Base-by-base conservation (phyloP, 2,329 filamentous ascomycete genomes). In the Fusarium sp. region DNA sequence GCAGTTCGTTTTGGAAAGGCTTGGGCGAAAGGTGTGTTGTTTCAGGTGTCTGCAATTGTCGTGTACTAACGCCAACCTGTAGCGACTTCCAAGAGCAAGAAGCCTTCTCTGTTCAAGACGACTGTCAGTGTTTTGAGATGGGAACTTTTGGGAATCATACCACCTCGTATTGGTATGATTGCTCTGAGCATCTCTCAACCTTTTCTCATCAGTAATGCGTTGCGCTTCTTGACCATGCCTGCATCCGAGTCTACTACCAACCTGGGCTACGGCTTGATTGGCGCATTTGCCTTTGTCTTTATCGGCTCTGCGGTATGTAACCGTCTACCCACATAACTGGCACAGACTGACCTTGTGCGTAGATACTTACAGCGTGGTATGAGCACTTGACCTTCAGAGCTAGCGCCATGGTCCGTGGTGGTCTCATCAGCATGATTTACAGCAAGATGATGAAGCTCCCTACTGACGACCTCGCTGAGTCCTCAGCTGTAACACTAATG, bases 271-370 rank as follows among this genome's bases (percentile, higher is more conserved):
- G 74, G 77, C 1, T 58, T 79, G 31, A 77, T 79, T 4, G 74
- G 70, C 4, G 77, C 76, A 1, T 77, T 78, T 46, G 72, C 74
- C 4, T 56, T 77, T 7, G 76, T 79, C 4, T 79, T 77, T 30
- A 56, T 79, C 0, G 74, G 74, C 23, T 73, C 72, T 16, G 77
- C 77, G 37, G 77, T 78, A 56, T 23, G 30, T 41, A 28, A 1
- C n/a, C 12, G 16, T 1, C 6, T 0, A 3, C 1, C 5, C 11
- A 16, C 2, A 4, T 4, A 12, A 16, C 2, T 1, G 2, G 3
- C 9, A 6, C n/a, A n/a, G 4, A 13, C 40, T 65, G 6, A 59
- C 20, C 1, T 20, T 1, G 3, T 31, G 8, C 16, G 8, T 37
- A 65, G 62, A 36, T 65, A 28, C 62, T 65, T 9, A 79, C 73